These are phyloP conservation scores for Pythium guiyangense DNA, from an alignment of 352 stramenopile species.

Conservation along the genomic window DNA sequence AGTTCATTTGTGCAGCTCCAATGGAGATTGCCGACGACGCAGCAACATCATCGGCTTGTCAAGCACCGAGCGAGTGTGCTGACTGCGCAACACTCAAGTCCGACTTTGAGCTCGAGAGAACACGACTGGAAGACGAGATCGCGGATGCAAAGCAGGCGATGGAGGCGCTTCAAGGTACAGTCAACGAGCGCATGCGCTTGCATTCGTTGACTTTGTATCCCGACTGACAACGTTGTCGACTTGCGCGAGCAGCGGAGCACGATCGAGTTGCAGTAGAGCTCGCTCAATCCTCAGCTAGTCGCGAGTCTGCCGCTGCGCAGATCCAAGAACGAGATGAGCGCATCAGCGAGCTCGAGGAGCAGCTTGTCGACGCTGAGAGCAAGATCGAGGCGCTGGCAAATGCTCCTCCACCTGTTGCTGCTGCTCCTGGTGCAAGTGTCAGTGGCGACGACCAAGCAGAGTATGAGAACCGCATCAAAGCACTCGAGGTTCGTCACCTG, in stretches of 20 bases:
- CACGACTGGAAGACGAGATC: slow-evolving; percentile 10
- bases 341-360: slow-evolving; percentile 33
- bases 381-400: slow-evolving; percentile 15
- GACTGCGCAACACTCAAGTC: slow-evolving; percentile 1
- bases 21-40: not conserved
- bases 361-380: slow-evolving; percentile 17
- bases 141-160: slow-evolving; percentile 5
- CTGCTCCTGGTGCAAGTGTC: slow-evolving; percentile 9
- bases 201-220: not conserved
- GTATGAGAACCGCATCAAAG: slow-evolving; percentile 39
- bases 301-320: slow-evolving; percentile 10
- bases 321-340: slow-evolving; percentile 25
- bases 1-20: not conserved
- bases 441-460: slow-evolving; percentile 20
- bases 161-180: slow-evolving; percentile 9
- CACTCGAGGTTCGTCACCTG: slow-evolving; percentile 44
- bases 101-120: slow-evolving; percentile 1
- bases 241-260: slow-evolving; percentile 23
- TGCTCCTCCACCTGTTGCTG: not conserved
- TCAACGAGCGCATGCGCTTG: not conserved
- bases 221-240: not conserved
- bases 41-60: not conserved
- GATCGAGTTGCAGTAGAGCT: slow-evolving; percentile 21
- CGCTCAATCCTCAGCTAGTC: slow-evolving; percentile 3
- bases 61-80: slow-evolving; percentile 1